These are phyloP conservation scores for Diplodia mutila DNA, from an alignment of 2,329 filamentous ascomycete species.

Conservation along the genomic window DNA sequence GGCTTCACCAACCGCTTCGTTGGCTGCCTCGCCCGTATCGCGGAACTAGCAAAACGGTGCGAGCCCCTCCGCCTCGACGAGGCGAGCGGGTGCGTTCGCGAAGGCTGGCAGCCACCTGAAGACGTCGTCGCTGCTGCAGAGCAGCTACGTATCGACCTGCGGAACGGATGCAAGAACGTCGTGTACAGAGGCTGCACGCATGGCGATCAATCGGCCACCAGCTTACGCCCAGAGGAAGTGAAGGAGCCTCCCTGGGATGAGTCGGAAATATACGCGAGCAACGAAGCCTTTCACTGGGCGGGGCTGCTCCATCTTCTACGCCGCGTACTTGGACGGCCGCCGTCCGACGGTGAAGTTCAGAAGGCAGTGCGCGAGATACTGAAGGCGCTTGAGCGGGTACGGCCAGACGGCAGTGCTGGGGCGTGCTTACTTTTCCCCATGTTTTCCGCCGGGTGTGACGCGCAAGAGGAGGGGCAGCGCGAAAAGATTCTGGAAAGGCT, in stretches of 20 bases:
- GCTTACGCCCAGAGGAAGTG: constrained; percentile 29
- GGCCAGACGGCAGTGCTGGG: constrained; percentile 70
- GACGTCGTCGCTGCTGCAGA: constrained; percentile 61
- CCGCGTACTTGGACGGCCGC: constrained; percentile 67
- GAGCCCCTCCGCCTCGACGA: constrained; percentile 65
- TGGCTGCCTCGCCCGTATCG: constrained; percentile 71
- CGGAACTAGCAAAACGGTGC: constrained; percentile 70
- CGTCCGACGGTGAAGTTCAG: constrained; percentile 64
- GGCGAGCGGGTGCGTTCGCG: constrained; percentile 48
- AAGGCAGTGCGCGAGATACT: constrained; percentile 66
- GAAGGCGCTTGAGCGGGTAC: constrained; percentile 63
- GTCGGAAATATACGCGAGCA: constrained; percentile 24
- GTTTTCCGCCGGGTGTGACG: constrained; percentile 81
- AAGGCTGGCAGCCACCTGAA: constrained; percentile 62
- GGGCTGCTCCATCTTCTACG: constrained; percentile 76
- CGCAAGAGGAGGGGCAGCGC: constrained; percentile 59
- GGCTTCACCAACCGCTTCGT: constrained; percentile 76
- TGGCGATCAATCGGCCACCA: constrained; percentile 41
- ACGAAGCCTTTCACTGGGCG: constrained; percentile 25
- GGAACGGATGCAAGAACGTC: constrained; percentile 53
- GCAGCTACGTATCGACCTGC: constrained; percentile 64
- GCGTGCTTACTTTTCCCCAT: constrained; percentile 78
- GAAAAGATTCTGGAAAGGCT: constrained; percentile 68
- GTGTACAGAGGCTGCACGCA: constrained; percentile 46
- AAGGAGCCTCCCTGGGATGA: constrained; percentile 58